phyloP scores from a whole-genome alignment of 805 yeast genomes.

The Dipodascus albidus region DNA sequence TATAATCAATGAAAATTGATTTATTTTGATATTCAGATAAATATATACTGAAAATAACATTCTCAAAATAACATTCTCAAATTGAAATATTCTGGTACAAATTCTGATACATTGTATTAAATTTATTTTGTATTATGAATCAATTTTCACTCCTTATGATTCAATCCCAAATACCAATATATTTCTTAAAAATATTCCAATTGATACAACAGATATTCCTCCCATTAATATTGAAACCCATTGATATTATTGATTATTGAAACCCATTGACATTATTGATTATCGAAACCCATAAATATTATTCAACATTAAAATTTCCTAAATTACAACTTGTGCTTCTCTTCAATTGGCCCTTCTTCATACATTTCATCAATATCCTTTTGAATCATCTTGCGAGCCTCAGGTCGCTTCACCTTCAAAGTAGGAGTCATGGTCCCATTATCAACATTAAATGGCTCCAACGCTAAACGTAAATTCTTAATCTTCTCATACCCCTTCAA shows the following conservation, averaged over 20 bases:
- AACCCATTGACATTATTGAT: too few species aligned
- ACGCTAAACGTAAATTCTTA: slow-evolving; percentile 38
- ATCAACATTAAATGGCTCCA: slow-evolving; percentile 53
- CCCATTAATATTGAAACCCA: too few species aligned
- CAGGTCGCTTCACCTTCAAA: slow-evolving; percentile 40
- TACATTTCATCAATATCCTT: slow-evolving; percentile 34
- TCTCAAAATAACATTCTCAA: not conserved
- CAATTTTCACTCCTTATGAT: too few species aligned
- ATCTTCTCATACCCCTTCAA: slow-evolving; percentile 55
- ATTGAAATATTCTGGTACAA: not conserved
- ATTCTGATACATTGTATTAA: too few species aligned
- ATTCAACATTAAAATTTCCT: not conserved
- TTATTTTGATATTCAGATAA: not conserved
- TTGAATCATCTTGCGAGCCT: slow-evolving; percentile 35
- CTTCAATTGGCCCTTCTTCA: slow-evolving; percentile 31
- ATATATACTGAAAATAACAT: not conserved
- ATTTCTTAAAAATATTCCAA: not conserved
- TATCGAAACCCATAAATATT: too few species aligned
- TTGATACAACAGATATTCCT: not conserved
- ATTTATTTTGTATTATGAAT: too few species aligned
- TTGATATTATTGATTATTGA: too few species aligned
- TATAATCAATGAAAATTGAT: too few species aligned
- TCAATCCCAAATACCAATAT: too few species aligned
- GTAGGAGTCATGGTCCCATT: slow-evolving; percentile 63
- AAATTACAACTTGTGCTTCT: not conserved